Percentiles rank a stretch among this genome's conserved stretches.
Evolutionary conservation across 73 alveolate genomes (phyloP).

Genomic region (Paramecium caudatum): DNA sequence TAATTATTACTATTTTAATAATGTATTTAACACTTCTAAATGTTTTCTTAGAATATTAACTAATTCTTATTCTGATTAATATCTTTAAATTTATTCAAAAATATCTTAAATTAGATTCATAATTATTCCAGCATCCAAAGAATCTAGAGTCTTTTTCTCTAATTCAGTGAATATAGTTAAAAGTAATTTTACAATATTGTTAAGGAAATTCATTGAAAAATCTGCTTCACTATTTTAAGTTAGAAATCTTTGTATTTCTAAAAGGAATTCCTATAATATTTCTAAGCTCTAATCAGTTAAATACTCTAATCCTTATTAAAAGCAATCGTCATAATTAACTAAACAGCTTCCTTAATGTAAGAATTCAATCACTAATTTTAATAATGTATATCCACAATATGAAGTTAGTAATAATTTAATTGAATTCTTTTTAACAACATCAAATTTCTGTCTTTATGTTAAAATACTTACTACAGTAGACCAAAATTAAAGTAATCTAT

Average conservation of each 20-base stretch:
- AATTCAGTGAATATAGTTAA: slow-evolving; percentile 23
- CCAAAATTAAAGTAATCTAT: slow-evolving; percentile 41
- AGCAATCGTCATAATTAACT: slow-evolving; percentile 34
- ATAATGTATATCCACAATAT: slow-evolving; percentile 19
- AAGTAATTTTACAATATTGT: background rate
- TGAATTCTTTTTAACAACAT: slow-evolving; percentile 12
- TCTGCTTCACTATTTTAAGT: background rate
- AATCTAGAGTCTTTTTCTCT: slow-evolving; percentile 34
- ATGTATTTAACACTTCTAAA: slow-evolving; percentile 16
- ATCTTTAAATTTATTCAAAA: slow-evolving; percentile 20
- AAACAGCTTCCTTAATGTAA: slow-evolving; percentile 25
- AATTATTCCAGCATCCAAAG: slow-evolving; percentile 26
- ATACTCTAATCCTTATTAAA: slow-evolving; percentile 39
- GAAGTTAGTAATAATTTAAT: background rate
- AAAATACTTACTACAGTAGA: slow-evolving; percentile 14
- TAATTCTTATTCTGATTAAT: background rate
- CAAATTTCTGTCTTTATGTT: slow-evolving; percentile 25
- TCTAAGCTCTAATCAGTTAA: background rate
- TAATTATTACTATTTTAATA: slow-evolving; percentile 37
- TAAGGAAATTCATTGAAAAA: background rate
- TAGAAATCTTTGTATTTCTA: slow-evolving; percentile 29
- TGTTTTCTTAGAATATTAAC: background rate
- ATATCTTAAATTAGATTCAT: slow-evolving; percentile 51
- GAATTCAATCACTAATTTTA: slow-evolving; percentile 48
- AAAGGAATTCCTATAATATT: slow-evolving; percentile 17